Conservation (phyloP, 345 rosid species). For the Hibiscus tridactylites region DNA sequence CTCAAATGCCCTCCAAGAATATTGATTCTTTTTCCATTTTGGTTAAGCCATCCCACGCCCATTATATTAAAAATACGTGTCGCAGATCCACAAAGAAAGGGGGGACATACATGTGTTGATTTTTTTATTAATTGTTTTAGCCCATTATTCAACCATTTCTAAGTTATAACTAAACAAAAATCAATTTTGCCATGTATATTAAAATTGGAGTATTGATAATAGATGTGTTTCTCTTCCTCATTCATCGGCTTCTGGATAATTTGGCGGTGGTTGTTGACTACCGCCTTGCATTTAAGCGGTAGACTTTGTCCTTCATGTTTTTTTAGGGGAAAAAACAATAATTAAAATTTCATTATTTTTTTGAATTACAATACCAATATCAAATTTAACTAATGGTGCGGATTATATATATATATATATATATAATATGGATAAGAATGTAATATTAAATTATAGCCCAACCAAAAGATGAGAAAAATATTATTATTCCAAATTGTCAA, state of each 20-base stretch:
- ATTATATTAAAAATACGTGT: background rate
- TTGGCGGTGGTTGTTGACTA: conserved; percentile 1
- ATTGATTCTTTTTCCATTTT: background rate
- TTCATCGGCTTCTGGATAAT: too few species aligned
- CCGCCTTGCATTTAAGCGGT: background rate
- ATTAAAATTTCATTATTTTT: too few species aligned
- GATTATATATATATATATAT: too few species aligned
- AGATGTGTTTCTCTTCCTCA: too few species aligned
- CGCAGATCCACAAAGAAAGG: background rate
- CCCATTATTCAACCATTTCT: too few species aligned
- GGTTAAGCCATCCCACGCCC: background rate
- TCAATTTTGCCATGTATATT: background rate
- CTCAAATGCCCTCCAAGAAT: too few species aligned
- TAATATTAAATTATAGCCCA: background rate
- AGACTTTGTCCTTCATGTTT: background rate
- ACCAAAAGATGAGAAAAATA: background rate
- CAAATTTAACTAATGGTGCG: too few species aligned
- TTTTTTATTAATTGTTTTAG: too few species aligned
- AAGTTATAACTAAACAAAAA: background rate
- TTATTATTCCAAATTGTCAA: background rate
- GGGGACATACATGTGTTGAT: too few species aligned
- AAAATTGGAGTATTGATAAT: background rate
- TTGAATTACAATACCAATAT: background rate
- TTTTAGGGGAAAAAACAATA: too few species aligned
- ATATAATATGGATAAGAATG: too few species aligned